Base-by-base conservation (phyloP, 768 basidiomycete species). In the Tubosaeta brunneosetosa region DNA sequence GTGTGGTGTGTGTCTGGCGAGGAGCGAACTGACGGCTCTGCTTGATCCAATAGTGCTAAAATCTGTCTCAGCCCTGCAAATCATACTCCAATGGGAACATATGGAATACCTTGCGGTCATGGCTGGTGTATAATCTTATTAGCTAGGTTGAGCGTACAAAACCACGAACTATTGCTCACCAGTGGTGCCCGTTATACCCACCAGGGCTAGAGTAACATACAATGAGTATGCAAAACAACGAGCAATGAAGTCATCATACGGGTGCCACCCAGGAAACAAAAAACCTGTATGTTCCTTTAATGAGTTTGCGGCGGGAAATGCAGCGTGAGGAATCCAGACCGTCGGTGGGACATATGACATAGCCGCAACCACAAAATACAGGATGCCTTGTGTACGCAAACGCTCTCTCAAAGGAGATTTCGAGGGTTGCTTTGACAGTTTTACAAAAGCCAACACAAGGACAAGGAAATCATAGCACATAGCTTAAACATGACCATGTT, bases 391-490 rank as follows among this genome's bases (percentile, higher is more conserved):
- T 3, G 34, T 12, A 17, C 29, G 44, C 32, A 66, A 27, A 16
- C 47, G 49, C 13, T 50, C 56, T 16, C 9, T 44, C 25, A 66
- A 32, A 2, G 48, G 51, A 14, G 53, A 62, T 14, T 40, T 40
- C 0, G 50, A 57, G 4, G 50, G 44, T 8, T 52, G 45, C 44
- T 42, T 50, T 17, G 55, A 58, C 17, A 66, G 32, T 6, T 56
- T 57, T 7, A 54, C 36, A 27, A 60, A 34, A 1, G 58, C 49
- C 25, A 66, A 32, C n/a, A 52, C 14, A 13, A 66, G 25, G 8
- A 62, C 55, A 7, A 62, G 6, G 26, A 65, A 27, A 41, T 67
- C 61, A 27, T 59, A 65, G 6, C 50, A 44, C 44, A 47, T 41
- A 11, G 63, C 65, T 66, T 33, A 2, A 17, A 27, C 4, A 11